Evolutionary conservation across 768 basidiomycete species (phyloP), one percentile per base, ranked within the genome.

Genomic region (Kwoniella shandongensis): DNA sequence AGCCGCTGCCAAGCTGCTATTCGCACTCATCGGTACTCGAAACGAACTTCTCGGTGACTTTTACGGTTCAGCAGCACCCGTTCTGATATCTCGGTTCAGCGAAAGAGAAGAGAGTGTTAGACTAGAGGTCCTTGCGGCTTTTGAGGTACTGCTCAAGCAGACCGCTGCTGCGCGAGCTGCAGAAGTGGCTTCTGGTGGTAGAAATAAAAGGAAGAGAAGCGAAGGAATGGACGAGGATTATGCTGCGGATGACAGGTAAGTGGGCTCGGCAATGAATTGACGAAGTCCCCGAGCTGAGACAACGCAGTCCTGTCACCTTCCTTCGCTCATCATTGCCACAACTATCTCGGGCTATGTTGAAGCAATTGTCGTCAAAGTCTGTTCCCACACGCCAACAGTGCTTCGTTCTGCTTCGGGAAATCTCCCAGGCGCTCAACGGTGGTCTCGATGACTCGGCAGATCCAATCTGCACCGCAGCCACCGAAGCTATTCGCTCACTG

Each of bases 101-200:
- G 96, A 99, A 75, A 86, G 96, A 41, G 96, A 99, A 78, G 88
- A 92, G 69, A 94, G 89, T 3, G 96, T 98, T 27, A 84, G 88
- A 29, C 79, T 96, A 26, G 96, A 99, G 74, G 82, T 98, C 15
- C 93, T 94, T 87, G 81, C 86, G 0, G 87, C 94, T 0, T 93
- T 93, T 71, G 83, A 82, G 30, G 79, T 82, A 0, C 82, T 99
- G 11, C 82, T 99, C 38, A 88, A 82, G 48, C 93, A 94, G 78
- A 93, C 91, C 1, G 81, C 82, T 20, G 80, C 82, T 1, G 69
- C 65, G 7, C 81, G 81, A 45, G 80, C 84, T 15, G 48, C 84
- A 80, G 64, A 77, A 76, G 27, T 70, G 2, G 70, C 67, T 5
- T 63, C 56, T 25, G 65, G 57, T 4, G 15, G 81, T 79, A 58